Evolutionary conservation across 441 rosid genomes (phyloP), one percentile per base, ranked within the genome.

Genomic region (Pelargonium myrrhifolium): DNA sequence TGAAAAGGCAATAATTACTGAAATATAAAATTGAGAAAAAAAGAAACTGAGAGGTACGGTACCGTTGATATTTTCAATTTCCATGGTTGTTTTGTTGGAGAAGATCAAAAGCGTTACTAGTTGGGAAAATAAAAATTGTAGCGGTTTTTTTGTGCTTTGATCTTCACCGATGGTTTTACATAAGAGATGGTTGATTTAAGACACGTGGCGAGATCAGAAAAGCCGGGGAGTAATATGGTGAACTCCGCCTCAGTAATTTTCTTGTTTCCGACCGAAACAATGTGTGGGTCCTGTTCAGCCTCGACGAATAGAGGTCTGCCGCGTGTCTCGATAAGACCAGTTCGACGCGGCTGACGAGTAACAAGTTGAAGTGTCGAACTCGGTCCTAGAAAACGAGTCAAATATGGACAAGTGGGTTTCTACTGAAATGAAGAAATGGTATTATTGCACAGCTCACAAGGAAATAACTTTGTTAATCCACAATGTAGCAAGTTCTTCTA

Each of bases 201-300:
- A 47, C 53, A 47, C 53, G 53, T 47, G 53, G 53, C 53, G 53
- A 47, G 53, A 47, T 47, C 53, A 3, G 53, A 47, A 24, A n/a
- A n/a, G 53, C 15, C 15, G 11, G 53, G 53, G 53, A 47, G 53
- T n/a, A 14, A n/a, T 47, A 11, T 47, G 53, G 53, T 47, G 12
- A 14, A 12, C 53, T 12, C 15, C n/a, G 53, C 53, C 15, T 14
- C 4, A 3, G 53, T 43, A 8, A 2, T 11, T 47, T 47, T n/a
- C 53, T 43, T 3, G 11, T 11, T 47, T 47, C 53, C 53, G 53
- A 47, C 53, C n/a, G 53, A n/a, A 47, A 12, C n/a, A 11, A 10
- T 10, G 51, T 45, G n/a, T 24, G 51, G 51, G 51, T 3, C 51
- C 51, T n/a, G n/a, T n/a, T n/a, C 1, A 24, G 2, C 28, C 28